Evolutionary conservation across 1,284 basidiomycete genomes (phyloP).

Genomic region (Ustanciosporium gigantosporum): DNA sequence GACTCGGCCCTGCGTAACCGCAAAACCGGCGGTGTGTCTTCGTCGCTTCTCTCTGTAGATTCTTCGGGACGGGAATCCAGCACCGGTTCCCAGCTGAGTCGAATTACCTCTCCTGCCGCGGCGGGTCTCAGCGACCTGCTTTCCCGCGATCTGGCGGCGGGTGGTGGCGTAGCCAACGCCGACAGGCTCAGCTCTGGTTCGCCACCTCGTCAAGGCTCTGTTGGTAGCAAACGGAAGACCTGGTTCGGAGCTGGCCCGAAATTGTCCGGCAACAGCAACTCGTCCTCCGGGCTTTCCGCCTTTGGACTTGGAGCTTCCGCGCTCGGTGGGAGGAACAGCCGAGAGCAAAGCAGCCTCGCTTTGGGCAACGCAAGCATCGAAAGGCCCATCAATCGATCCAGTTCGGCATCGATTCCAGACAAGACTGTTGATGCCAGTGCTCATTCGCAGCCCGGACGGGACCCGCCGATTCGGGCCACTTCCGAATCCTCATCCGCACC

Average conservation of each 20-base stretch:
- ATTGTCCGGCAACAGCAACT: slow-evolving; percentile 15
- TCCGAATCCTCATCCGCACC: background rate
- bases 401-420: slow-evolving; percentile 11
- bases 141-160: slow-evolving; percentile 30
- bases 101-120: slow-evolving; percentile 22
- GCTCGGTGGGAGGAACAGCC: slow-evolving; percentile 11
- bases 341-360: slow-evolving; percentile 49
- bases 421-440: background rate
- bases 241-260: slow-evolving; percentile 30
- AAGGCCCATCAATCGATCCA: slow-evolving; percentile 17
- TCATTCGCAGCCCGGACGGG: background rate
- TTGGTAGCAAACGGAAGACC: slow-evolving; percentile 26
- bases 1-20: slow-evolving; percentile 23
- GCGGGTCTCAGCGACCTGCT: slow-evolving; percentile 38
- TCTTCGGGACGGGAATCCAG: background rate
- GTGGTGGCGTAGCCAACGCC: slow-evolving; percentile 7
- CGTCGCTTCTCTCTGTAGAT: background rate
- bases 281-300: slow-evolving; percentile 21
- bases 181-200: slow-evolving; percentile 5
- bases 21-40: slow-evolving; percentile 6
- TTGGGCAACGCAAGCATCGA: slow-evolving; percentile 50
- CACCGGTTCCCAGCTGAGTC: background rate
- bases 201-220: slow-evolving; percentile 21
- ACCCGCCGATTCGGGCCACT: background rate
- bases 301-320: slow-evolving; percentile 15